A percentile compares a stretch with the other conserved stretches of the same genome.
Conservation (phyloP, 2,329 filamentous ascomycete genomes). For the Colletotrichum trifolii region DNA sequence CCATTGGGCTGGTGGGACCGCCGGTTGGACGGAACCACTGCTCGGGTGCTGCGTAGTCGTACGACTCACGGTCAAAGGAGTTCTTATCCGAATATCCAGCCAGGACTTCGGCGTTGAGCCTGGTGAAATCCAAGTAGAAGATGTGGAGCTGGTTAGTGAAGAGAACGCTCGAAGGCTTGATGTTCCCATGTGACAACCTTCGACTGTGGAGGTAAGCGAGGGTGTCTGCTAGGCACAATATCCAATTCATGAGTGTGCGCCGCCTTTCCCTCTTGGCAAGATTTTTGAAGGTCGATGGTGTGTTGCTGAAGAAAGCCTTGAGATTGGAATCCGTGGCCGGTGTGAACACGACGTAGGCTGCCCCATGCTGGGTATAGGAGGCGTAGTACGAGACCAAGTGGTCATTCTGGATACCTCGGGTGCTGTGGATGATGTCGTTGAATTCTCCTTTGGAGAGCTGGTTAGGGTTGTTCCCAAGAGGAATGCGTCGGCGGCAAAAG, state of each 20-base stretch:
- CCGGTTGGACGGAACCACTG: slow-evolving; percentile 60
- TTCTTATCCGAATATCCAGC: slow-evolving; percentile 47
- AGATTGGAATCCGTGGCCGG: slow-evolving; percentile 75
- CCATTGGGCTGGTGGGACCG: slow-evolving; percentile 47
- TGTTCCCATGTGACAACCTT: slow-evolving; percentile 73
- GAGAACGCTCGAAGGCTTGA: slow-evolving; percentile 77
- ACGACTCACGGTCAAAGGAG: slow-evolving; percentile 73
- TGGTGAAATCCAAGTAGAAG: slow-evolving; percentile 72
- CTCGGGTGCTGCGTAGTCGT: slow-evolving; percentile 80
- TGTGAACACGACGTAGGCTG: slow-evolving; percentile 73
- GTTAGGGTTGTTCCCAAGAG: slow-evolving; percentile 58
- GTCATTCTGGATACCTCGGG: slow-evolving; percentile 70
- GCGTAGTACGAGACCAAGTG: slow-evolving; percentile 79
- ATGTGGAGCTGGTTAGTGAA: slow-evolving; percentile 74
- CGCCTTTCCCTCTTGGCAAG: slow-evolving; percentile 70
- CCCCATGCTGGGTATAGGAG: slow-evolving; percentile 74
- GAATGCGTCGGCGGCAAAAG: slow-evolving; percentile 68
- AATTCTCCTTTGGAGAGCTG: slow-evolving; percentile 65
- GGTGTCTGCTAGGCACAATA: slow-evolving; percentile 77
- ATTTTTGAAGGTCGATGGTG: slow-evolving; percentile 70
- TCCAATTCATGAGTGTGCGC: slow-evolving; percentile 75
- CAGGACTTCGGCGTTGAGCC: slow-evolving; percentile 55
- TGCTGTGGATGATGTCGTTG: slow-evolving; percentile 67
- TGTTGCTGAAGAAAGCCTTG: slow-evolving; percentile 73
- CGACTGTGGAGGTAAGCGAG: slow-evolving; percentile 74